A percentile compares a stretch with the other conserved stretches of the same genome.
phyloP scores from a whole-genome alignment of 2,329 filamentous ascomycete species.

The Penicillium sp. region DNA sequence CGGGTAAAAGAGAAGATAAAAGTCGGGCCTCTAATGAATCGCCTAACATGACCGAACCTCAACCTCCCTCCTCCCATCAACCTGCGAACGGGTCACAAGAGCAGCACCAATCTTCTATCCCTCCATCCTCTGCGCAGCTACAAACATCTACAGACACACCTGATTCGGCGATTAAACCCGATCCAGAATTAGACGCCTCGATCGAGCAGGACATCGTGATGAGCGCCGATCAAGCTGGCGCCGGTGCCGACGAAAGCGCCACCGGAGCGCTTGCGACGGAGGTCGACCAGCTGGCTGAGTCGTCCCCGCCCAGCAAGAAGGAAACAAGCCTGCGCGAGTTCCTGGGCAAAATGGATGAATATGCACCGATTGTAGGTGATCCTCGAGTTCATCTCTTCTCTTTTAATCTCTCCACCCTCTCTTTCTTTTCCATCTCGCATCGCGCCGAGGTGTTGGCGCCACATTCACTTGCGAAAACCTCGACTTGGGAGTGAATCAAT shows the following conservation, averaged over 20 bases:
- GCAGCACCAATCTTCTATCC: slow-evolving; percentile 12
- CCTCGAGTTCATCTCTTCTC: not conserved
- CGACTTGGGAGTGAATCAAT: not conserved
- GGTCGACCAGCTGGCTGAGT: slow-evolving; percentile 51
- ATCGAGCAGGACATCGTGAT: slow-evolving; percentile 44
- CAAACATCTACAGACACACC: slow-evolving; percentile 16
- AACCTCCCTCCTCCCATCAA: slow-evolving; percentile 23
- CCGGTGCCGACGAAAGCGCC: slow-evolving; percentile 10
- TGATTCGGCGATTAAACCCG: slow-evolving; percentile 27
- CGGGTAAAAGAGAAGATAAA: not conserved
- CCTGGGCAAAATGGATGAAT: slow-evolving; percentile 95
- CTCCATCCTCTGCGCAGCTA: slow-evolving; percentile 22
- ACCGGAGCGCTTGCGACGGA: slow-evolving; percentile 11
- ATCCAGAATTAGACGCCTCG: slow-evolving; percentile 35
- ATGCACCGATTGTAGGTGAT: slow-evolving; percentile 82
- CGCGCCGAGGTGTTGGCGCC: not conserved
- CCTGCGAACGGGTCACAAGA: slow-evolving; percentile 29
- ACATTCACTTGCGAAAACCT: not conserved
- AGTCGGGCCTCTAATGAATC: slow-evolving; percentile 18
- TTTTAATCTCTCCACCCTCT: not conserved
- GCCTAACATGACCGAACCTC: slow-evolving; percentile 40
- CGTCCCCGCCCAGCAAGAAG: slow-evolving; percentile 71
- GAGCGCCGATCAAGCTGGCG: slow-evolving; percentile 26
- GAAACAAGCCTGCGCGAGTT: slow-evolving; percentile 93
- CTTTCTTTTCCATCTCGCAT: not conserved